Percentiles rank a stretch among this genome's conserved stretches.
Conservation (phyloP, 306 rosid species). For the Boehmeria nivea region DNA sequence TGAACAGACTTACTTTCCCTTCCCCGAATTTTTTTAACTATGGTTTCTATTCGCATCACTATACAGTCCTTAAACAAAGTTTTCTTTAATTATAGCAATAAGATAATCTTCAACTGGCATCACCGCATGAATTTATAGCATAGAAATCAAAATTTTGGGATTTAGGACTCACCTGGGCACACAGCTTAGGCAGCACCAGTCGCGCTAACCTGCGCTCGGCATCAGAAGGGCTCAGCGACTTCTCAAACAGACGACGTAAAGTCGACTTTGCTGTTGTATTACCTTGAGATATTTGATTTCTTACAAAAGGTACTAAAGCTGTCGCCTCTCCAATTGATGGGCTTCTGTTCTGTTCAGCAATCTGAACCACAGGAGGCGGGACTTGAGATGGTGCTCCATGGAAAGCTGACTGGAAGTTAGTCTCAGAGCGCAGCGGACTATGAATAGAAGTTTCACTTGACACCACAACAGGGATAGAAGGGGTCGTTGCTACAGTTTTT, state of each 20-base stretch:
- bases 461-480: no score
- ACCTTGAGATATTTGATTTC: conserved; percentile 1
- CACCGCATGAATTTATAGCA: no score
- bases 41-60: no score
- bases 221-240: conserved; percentile 18
- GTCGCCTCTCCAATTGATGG: neutral
- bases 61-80: no score
- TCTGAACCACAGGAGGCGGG: neutral
- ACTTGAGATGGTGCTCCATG: neutral
- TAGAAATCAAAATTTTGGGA: neutral
- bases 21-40: neutral
- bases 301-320: neutral
- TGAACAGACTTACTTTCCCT: conserved; percentile 1
- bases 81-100: no score
- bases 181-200: conserved; percentile 24
- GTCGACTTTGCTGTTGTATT: neutral
- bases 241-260: conserved; percentile 18
- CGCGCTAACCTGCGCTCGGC: conserved; percentile 14
- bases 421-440: neutral
- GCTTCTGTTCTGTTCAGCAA: neutral
- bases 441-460: no score
- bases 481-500: no score
- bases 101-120: no score
- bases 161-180: conserved; percentile 28
- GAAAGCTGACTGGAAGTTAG: neutral